Evolutionary conservation across 495 filamentous ascomycete species (phyloP).

Genomic region (Haplographium delicatum): DNA sequence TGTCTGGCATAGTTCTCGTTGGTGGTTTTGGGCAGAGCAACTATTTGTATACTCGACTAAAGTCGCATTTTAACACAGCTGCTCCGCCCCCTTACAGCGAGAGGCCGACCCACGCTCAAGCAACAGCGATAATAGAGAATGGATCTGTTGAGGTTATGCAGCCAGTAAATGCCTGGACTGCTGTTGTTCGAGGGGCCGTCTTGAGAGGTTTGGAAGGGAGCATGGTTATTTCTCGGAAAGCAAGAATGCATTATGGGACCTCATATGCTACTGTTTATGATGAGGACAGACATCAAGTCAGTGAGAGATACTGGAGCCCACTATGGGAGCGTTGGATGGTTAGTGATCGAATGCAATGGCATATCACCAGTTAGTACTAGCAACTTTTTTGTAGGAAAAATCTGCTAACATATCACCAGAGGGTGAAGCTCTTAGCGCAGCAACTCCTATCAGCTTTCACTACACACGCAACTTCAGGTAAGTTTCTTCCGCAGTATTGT

Average conservation of each 20-base stretch:
- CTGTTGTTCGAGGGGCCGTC: slow-evolving; percentile 65
- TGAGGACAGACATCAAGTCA: slow-evolving; percentile 59
- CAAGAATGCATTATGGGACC: slow-evolving; percentile 72
- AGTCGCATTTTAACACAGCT: slow-evolving; percentile 57
- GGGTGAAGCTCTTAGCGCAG: slow-evolving; percentile 64
- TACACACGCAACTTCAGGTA: slow-evolving; percentile 70
- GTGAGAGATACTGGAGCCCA: slow-evolving; percentile 68
- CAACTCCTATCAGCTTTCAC: slow-evolving; percentile 65
- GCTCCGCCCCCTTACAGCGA: slow-evolving; percentile 63
- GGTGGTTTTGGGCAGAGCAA: slow-evolving; percentile 66
- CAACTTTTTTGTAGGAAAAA: neutral
- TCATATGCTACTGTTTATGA: slow-evolving; percentile 72
- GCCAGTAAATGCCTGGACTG: slow-evolving; percentile 70
- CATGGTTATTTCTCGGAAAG: slow-evolving; percentile 62
- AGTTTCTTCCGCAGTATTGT: neutral
- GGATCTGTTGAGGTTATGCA: slow-evolving; percentile 67
- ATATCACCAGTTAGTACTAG: slow-evolving; percentile 56
- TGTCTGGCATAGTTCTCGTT: slow-evolving; percentile 63
- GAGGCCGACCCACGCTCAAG: slow-evolving; percentile 50
- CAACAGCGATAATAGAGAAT: slow-evolving; percentile 32
- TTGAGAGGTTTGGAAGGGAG: slow-evolving; percentile 64
- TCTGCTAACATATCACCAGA: slow-evolving; percentile 26
- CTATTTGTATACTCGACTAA: slow-evolving; percentile 61
- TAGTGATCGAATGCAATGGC: slow-evolving; percentile 74
- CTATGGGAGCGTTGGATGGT: slow-evolving; percentile 81